phyloP scores from a whole-genome alignment of 2,329 filamentous ascomycete species.

The Fusarium temperatum region DNA sequence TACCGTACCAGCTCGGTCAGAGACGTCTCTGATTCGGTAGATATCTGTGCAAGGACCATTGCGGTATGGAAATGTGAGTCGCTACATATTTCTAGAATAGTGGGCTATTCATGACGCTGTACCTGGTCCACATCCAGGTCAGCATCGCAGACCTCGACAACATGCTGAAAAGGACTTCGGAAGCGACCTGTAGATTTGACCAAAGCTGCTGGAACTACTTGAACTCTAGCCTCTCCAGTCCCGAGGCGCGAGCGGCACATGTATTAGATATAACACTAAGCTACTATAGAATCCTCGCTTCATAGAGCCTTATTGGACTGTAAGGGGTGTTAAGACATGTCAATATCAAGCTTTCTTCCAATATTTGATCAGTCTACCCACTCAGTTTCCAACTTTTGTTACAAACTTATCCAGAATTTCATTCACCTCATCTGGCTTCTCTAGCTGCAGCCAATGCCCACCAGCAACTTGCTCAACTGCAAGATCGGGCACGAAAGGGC shows the following conservation, averaged over 20 bases:
- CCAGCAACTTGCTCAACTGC: background rate
- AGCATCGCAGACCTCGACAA: no score
- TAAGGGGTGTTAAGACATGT: fast-evolving
- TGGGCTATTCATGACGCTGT: no score
- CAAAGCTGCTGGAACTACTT: no score
- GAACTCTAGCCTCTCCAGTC: no score
- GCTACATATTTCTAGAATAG: no score
- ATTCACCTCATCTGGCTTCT: background rate
- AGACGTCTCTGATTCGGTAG: background rate
- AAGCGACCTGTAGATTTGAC: no score
- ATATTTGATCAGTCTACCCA: background rate
- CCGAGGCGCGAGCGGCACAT: no score
- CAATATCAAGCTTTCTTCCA: background rate
- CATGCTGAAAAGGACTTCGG: no score
- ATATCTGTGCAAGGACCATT: background rate
- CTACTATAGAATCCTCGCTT: background rate
- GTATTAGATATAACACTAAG: background rate
- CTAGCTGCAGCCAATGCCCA: background rate
- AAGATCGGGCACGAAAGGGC: background rate
- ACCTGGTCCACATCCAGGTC: fast-evolving
- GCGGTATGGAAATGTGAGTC: no score
- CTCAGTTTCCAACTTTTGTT: background rate
- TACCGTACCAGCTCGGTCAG: background rate
- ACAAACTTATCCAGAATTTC: background rate
- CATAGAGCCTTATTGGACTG: background rate